A percentile compares a stretch with the other conserved stretches of the same genome.
phyloP scores from a whole-genome alignment of 495 filamentous ascomycete genomes.

The Clavariopsis aquatica region DNA sequence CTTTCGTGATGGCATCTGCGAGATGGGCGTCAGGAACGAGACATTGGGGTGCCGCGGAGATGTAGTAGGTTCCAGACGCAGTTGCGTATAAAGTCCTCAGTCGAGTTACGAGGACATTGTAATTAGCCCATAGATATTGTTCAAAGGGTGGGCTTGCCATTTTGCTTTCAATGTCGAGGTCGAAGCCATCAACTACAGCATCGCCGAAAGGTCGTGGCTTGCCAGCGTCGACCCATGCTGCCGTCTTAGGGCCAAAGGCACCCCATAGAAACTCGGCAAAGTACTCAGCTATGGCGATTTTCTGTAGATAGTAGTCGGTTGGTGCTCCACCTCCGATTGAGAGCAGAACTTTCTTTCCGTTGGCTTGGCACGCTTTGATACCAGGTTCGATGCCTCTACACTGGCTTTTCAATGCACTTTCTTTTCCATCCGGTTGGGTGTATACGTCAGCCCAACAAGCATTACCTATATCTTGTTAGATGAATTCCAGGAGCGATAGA shows the following conservation, averaged over 20 bases:
- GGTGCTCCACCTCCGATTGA: constrained; percentile 44
- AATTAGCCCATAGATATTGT: constrained; percentile 37
- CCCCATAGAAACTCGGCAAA: constrained; percentile 66
- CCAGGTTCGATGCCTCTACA: constrained; percentile 44
- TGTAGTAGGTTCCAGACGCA: constrained; percentile 42
- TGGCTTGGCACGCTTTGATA: constrained; percentile 43
- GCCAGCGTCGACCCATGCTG: constrained; percentile 42
- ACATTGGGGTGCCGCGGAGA: constrained; percentile 49
- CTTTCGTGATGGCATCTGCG: constrained; percentile 35
- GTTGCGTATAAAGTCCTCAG: constrained; percentile 34
- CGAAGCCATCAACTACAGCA: constrained; percentile 46
- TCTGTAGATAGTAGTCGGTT: constrained; percentile 43
- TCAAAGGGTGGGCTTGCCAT: constrained; percentile 31
- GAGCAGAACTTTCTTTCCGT: constrained; percentile 47
- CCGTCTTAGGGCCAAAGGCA: constrained; percentile 58
- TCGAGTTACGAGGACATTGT: constrained; percentile 41
- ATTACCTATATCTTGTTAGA: constrained; percentile 44
- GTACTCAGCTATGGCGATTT: constrained; percentile 43
- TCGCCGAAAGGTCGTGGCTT: constrained; percentile 45
- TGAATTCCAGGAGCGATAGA: background rate
- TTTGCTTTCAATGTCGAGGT: constrained; percentile 47
- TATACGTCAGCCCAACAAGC: constrained; percentile 53
- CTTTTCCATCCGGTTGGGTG: constrained; percentile 40
- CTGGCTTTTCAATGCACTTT: constrained; percentile 37
- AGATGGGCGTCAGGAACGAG: constrained; percentile 43